These are phyloP conservation scores for Kurtzmaniella fragi DNA, from an alignment of 805 yeast genomes.

Conservation along the genomic window DNA sequence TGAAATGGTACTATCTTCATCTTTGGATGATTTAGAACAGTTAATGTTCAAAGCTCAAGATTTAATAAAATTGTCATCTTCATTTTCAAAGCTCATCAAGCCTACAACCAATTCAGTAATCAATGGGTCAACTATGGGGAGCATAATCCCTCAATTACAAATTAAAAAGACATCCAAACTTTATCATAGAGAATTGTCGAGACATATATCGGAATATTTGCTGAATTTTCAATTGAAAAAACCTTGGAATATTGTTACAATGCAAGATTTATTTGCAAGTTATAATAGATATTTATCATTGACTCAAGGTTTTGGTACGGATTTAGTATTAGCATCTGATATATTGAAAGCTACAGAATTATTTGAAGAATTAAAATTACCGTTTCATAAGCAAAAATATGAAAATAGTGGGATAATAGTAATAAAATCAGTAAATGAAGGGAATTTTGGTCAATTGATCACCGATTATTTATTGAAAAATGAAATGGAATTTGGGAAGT, in stretches of 20 bases:
- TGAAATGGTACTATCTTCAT: constrained; percentile 56
- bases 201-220: constrained; percentile 75
- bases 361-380: constrained; percentile 55
- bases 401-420: constrained; percentile 31
- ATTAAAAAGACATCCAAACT: constrained; percentile 29
- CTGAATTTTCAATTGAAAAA: constrained; percentile 23
- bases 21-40: constrained; percentile 72
- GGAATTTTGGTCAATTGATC: constrained; percentile 21
- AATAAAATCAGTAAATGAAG: constrained; percentile 18
- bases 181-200: constrained; percentile 64
- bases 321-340: constrained; percentile 66
- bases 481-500: constrained; percentile 26
- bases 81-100: constrained; percentile 25
- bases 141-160: constrained; percentile 26
- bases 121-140: too few relatives aligned
- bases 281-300: constrained; percentile 31
- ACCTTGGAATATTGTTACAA: constrained; percentile 33
- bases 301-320: constrained; percentile 48
- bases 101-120: constrained; percentile 4
- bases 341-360: constrained; percentile 54
- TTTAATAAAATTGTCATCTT: constrained; percentile 51
- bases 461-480: constrained; percentile 17
- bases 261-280: constrained; percentile 38
- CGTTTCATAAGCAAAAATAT: constrained; percentile 39
- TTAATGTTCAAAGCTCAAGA: constrained; percentile 77